These are phyloP conservation scores for Mycosphaerella sp. DNA, from an alignment of 2,329 filamentous ascomycete genomes.

Conservation along the genomic window DNA sequence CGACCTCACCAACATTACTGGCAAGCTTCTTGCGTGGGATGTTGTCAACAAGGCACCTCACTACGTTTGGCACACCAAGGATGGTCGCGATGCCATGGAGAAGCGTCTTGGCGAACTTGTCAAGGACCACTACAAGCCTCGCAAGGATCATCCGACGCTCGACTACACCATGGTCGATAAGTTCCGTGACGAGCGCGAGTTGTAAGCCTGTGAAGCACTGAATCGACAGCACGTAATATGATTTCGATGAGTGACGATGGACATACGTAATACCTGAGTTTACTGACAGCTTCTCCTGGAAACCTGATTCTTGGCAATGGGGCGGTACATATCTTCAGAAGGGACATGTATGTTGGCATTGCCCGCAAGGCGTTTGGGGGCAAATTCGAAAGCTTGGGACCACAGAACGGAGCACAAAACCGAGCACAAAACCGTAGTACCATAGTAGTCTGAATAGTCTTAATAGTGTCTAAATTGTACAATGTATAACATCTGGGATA, in stretches of 20 bases:
- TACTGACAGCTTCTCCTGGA: not conserved
- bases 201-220: not conserved
- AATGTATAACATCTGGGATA: too few relatives aligned
- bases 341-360: too few relatives aligned
- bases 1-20: constrained; percentile 73
- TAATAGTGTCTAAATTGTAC: not conserved
- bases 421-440: not conserved
- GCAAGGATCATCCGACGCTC: constrained; percentile 1
- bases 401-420: not conserved
- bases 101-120: constrained; percentile 69
- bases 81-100: constrained; percentile 71
- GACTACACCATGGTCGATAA: constrained; percentile 5
- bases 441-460: not conserved
- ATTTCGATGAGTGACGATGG: not conserved
- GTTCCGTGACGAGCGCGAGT: constrained; percentile 5
- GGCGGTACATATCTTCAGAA: not conserved
- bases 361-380: constrained; percentile 13
- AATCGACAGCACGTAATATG: not conserved
- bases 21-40: constrained; percentile 76
- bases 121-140: constrained; percentile 28
- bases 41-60: constrained; percentile 79
- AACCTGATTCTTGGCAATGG: not conserved
- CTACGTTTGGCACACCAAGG: constrained; percentile 71
- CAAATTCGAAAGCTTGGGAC: not conserved
- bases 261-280: not conserved